These are phyloP conservation scores for Acer yangbiense DNA, from an alignment of 345 rosid genomes.

Conservation along the genomic window DNA sequence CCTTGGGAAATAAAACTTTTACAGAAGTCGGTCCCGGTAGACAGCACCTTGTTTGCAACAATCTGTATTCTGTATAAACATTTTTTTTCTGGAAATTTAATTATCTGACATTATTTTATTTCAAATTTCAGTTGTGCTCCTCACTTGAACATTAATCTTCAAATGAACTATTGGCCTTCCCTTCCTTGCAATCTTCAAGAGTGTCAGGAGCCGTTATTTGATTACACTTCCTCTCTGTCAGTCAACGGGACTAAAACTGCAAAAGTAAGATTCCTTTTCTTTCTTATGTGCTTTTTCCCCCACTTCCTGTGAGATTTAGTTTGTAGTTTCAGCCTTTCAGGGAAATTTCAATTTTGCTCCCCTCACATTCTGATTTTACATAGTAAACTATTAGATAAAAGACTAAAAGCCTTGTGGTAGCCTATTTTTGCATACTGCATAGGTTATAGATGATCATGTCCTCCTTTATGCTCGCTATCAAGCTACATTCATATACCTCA, in stretches of 20 bases:
- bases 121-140: slow-evolving; percentile 72
- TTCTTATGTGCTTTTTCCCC: not conserved
- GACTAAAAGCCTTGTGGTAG: too few species aligned
- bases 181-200: slow-evolving; percentile 84
- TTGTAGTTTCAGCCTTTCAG: not conserved
- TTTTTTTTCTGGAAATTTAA: slow-evolving; percentile 10
- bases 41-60: not conserved
- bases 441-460: not conserved
- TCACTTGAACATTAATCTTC: slow-evolving; percentile 91
- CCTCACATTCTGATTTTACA: not conserved
- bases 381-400: not conserved
- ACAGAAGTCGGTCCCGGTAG: not conserved
- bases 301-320: not conserved
- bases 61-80: not conserved
- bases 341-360: not conserved
- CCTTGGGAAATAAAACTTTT: not conserved
- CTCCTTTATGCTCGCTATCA: not conserved
- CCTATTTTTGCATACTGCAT: not conserved
- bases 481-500: not conserved
- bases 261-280: slow-evolving; percentile 47
- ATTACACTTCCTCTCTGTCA: slow-evolving; percentile 64
- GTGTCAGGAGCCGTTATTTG: slow-evolving; percentile 92
- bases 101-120: not conserved
- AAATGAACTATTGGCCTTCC: slow-evolving; percentile 99
- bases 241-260: slow-evolving; percentile 84